Evolutionary conservation across 306 rosid genomes (phyloP).

Genomic region (Hylodesmum podocarpum): DNA sequence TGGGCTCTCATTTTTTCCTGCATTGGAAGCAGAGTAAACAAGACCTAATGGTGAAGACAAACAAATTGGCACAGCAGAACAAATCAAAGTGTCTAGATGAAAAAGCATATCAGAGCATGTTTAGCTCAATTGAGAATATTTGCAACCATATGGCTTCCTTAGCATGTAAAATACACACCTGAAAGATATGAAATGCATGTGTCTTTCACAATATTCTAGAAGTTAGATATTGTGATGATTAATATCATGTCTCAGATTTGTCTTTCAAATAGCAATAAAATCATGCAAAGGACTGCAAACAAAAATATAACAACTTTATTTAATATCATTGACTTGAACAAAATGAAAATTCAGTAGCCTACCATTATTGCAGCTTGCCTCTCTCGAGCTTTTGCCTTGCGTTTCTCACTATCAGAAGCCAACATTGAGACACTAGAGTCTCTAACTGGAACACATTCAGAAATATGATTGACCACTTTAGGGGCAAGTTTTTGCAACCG

Average conservation of each 20-base stretch:
- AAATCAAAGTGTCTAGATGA: background rate
- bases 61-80: constrained; percentile 9
- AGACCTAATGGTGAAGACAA: constrained; percentile 19
- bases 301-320: constrained; percentile 1
- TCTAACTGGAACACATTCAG: constrained; percentile 46
- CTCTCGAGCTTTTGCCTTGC: constrained; percentile 95
- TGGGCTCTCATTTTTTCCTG: constrained; percentile 94
- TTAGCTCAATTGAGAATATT: background rate
- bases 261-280: constrained; percentile 10
- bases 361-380: constrained; percentile 94
- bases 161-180: constrained; percentile 13
- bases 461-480: constrained; percentile 51
- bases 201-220: constrained; percentile 10
- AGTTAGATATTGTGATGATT: background rate
- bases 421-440: constrained; percentile 42
- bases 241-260: background rate
- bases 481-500: constrained; percentile 78
- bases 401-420: constrained; percentile 78
- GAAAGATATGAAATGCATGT: constrained; percentile 2
- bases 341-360: constrained; percentile 24
- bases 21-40: constrained; percentile 29
- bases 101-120: background rate
- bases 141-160: constrained; percentile 20
- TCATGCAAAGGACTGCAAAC: background rate
- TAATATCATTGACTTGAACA: constrained; percentile 8